Evolutionary conservation across 495 filamentous ascomycete species (phyloP).

Genomic region (Cryomyces minteri): DNA sequence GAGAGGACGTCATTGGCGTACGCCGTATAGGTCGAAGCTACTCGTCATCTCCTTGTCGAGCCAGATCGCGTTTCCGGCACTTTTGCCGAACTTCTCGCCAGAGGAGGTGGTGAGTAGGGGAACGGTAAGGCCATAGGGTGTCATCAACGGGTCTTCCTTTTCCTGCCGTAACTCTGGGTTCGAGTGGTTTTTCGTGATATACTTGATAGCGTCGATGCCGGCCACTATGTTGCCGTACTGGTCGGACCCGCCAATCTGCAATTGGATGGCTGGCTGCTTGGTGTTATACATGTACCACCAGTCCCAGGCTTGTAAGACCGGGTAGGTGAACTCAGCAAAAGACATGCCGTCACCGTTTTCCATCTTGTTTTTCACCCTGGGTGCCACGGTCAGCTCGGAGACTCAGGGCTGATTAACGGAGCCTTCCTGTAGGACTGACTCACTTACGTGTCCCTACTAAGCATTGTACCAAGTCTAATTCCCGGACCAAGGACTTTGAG

Average conservation of each 20-base stretch:
- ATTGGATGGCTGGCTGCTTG: conserved; percentile 33
- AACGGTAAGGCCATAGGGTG: conserved; percentile 70
- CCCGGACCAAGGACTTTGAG: conserved; percentile 49
- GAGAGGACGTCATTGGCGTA: conserved; percentile 10
- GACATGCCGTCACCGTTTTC: conserved; percentile 74
- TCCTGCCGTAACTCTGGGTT: conserved; percentile 9
- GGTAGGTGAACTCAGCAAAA: conserved; percentile 84
- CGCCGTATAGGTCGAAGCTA: conserved; percentile 70
- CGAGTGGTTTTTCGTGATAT: conserved; percentile 35
- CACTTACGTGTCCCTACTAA: conserved; percentile 75
- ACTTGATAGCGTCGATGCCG: conserved; percentile 68
- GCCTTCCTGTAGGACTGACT: neutral
- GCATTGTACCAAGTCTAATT: conserved; percentile 67
- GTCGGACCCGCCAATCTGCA: conserved; percentile 88
- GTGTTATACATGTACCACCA: conserved; percentile 66
- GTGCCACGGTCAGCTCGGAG: neutral
- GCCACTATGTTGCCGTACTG: conserved; percentile 94
- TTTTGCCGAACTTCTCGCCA: conserved; percentile 90
- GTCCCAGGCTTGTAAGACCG: conserved; percentile 90
- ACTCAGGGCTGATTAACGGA: neutral
- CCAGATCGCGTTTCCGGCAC: conserved; percentile 87
- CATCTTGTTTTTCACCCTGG: conserved; percentile 68
- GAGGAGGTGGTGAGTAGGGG: conserved; percentile 72
- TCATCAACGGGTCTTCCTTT: conserved; percentile 10
- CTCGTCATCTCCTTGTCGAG: conserved; percentile 65